Percentiles rank a stretch among this genome's conserved stretches.
Conservation (phyloP, 495 filamentous ascomycete species). For the Cryomyces minteri region DNA sequence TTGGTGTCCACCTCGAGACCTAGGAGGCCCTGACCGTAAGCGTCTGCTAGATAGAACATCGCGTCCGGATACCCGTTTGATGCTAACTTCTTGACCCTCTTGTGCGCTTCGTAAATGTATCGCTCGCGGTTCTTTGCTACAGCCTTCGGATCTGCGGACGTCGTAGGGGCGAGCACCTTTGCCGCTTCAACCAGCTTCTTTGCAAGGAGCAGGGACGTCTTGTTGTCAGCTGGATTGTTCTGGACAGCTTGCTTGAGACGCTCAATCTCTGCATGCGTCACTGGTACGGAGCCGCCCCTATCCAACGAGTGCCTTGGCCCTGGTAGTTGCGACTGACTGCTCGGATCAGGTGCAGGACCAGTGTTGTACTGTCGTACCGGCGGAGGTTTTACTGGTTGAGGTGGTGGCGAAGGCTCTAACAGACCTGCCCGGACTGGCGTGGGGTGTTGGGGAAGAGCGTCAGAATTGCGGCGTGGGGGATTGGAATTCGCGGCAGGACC, state of each 20-base stretch:
- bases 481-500: conserved; percentile 18
- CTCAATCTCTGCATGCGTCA: conserved; percentile 66
- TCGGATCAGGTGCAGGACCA: conserved; percentile 16
- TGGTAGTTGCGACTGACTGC: neutral
- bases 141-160: conserved; percentile 52
- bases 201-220: conserved; percentile 51
- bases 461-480: conserved; percentile 24
- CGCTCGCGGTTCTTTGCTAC: conserved; percentile 63
- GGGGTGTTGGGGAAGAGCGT: conserved; percentile 62
- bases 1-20: conserved; percentile 63
- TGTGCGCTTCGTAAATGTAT: conserved; percentile 71
- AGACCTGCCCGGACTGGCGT: conserved; percentile 63
- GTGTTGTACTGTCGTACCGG: conserved; percentile 57
- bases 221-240: conserved; percentile 50
- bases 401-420: conserved; percentile 35
- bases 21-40: conserved; percentile 55
- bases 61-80: conserved; percentile 53
- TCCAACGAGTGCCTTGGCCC: no score
- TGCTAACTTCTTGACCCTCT: conserved; percentile 74
- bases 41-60: conserved; percentile 88
- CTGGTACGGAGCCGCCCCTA: conserved; percentile 24
- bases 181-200: conserved; percentile 80
- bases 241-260: conserved; percentile 46
- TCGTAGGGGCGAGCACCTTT: conserved; percentile 48
- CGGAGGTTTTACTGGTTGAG: conserved; percentile 34